phyloP scores from a whole-genome alignment of 1,284 basidiomycete species.

The Chiua sp. region DNA sequence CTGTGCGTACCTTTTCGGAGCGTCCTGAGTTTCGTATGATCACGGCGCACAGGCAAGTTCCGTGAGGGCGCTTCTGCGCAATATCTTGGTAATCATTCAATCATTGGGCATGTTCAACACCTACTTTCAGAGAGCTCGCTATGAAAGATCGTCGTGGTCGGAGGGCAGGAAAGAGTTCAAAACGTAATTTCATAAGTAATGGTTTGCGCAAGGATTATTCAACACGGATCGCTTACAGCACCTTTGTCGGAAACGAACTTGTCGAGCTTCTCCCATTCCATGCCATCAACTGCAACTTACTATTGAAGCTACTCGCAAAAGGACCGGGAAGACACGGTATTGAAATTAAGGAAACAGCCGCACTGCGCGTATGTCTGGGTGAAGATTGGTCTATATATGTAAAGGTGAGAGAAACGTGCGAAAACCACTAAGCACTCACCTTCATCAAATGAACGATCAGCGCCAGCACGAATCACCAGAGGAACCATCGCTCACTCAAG shows the following conservation, averaged over 20 bases:
- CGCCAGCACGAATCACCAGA: conserved; percentile 4
- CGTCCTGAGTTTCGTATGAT: conserved; percentile 83
- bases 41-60: conserved; percentile 87
- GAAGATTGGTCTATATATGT: conserved; percentile 78
- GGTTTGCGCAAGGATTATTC: no score
- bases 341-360: conserved; percentile 83
- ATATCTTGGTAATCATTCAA: not conserved
- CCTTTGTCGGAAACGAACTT: no score
- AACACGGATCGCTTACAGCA: no score
- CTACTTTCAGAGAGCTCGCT: conserved; percentile 72
- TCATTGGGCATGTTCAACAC: not conserved
- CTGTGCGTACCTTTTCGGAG: conserved; percentile 87
- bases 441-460: conserved; percentile 47
- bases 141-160: conserved; percentile 95
- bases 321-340: conserved; percentile 74
- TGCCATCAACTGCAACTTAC: no score
- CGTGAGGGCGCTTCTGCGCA: conserved; percentile 63
- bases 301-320: no score
- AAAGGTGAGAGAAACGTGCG: conserved; percentile 3
- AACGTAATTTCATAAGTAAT: conserved; percentile 73
- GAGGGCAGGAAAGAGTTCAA: conserved; percentile 86
- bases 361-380: conserved; percentile 54
- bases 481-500: conserved; percentile 50
- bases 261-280: no score
- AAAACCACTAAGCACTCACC: conserved; percentile 40